Evolutionary conservation across 1,284 basidiomycete genomes (phyloP), one percentile per base, ranked within the genome.

Genomic region (Cutaneotrichosporon arboriforme): DNA sequence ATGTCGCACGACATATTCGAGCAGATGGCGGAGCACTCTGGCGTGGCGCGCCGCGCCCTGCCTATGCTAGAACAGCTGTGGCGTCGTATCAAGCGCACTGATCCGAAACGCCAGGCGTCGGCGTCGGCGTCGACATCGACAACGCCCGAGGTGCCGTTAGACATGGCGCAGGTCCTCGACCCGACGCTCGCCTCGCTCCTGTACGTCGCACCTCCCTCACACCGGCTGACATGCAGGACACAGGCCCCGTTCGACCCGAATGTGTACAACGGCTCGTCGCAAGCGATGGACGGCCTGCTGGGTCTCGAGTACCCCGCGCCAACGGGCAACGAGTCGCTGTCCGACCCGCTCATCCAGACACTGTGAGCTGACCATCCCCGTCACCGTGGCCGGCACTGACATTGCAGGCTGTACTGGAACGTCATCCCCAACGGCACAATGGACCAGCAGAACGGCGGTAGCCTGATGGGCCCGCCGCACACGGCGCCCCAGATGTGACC

Each of bases 371-470:
- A 34, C 20, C 18, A 12, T 33, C 12, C 9, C n/a, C n/a, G n/a
- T 49, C 59, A 57, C 26, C 84, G 83, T 14, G 90, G 89, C 89
- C 21, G 2, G 8, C 20, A 39, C 49, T 49, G 31, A 49, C 44
- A 23, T 18, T n/a, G n/a, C 36, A 59, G 57, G n/a, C 26, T 59
- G 20, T 59, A 59, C 40, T 59, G 57, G 57, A 55, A 59, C 45
- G 57, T 52, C n/a, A 56, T 59, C 35, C 40, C 44, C 8, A 51
- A 53, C 38, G 37, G n/a, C n/a, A n/a, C n/a, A n/a, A n/a, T 44
- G 17, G 53, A 59, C 5, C 45, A 41, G 4, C 46, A 51, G n/a
- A 45, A 46, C 21, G 46, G 46, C 10, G 9, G 31, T n/a, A 31
- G 33, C 31, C n/a, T 45, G 12, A 33, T n/a, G 33, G 33, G 20